phyloP scores from a whole-genome alignment of 2,329 filamentous ascomycete genomes.

The Aureobasidium lini region DNA sequence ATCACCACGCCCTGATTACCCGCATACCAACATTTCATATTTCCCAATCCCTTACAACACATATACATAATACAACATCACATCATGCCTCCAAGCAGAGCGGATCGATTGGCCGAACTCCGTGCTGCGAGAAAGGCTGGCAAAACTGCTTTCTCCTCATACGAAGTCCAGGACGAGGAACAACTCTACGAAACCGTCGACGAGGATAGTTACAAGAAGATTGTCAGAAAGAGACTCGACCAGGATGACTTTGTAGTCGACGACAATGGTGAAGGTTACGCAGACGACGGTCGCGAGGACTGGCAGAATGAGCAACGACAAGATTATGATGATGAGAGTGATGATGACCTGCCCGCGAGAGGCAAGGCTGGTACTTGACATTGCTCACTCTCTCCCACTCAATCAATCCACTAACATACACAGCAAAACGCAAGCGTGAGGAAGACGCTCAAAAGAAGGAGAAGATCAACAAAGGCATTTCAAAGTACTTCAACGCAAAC shows the following conservation, averaged over 20 bases:
- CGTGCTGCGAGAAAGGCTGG: slow-evolving; percentile 76
- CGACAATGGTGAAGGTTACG: slow-evolving; percentile 95
- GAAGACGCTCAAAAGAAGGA: slow-evolving; percentile 80
- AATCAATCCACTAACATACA: slow-evolving; percentile 14
- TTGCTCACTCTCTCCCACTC: neutral
- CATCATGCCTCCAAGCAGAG: slow-evolving; percentile 25
- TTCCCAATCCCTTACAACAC: neutral
- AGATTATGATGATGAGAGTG: slow-evolving; percentile 66
- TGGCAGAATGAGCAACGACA: slow-evolving; percentile 67
- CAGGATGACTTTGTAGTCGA: slow-evolving; percentile 98
- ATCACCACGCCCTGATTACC: neutral
- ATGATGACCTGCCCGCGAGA: slow-evolving; percentile 54
- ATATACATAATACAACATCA: neutral
- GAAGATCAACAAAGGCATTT: slow-evolving; percentile 84
- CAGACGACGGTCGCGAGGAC: slow-evolving; percentile 91
- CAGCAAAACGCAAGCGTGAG: slow-evolving; percentile 80
- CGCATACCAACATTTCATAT: neutral
- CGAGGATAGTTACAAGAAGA: slow-evolving; percentile 94
- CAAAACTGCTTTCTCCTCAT: slow-evolving; percentile 82
- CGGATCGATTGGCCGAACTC: slow-evolving; percentile 58
- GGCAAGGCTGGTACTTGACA: slow-evolving; percentile 47
- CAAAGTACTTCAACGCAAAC: slow-evolving; percentile 75
- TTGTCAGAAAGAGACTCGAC: slow-evolving; percentile 80
- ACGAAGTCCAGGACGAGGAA: slow-evolving; percentile 76
- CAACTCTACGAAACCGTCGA: slow-evolving; percentile 94